Conservation (phyloP, 768 basidiomycete species). For the Lactarius quietus region DNA sequence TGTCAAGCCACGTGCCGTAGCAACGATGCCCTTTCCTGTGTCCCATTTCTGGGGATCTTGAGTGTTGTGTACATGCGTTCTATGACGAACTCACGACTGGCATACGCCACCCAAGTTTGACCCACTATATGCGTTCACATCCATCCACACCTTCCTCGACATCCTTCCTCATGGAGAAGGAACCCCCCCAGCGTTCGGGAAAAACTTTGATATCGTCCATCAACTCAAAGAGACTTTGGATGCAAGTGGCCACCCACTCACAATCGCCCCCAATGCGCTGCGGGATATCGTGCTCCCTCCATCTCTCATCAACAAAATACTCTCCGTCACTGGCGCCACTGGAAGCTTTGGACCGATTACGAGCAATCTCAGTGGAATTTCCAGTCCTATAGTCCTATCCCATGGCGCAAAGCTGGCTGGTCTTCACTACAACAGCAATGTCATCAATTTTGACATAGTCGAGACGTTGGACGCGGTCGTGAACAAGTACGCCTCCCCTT, state of each 20-base stretch:
- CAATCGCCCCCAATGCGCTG: conserved; percentile 84
- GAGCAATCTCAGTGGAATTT: conserved; percentile 49
- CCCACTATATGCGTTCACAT: conserved; percentile 61
- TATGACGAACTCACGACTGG: background rate
- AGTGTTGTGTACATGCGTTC: conserved; percentile 28
- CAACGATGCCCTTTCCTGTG: conserved; percentile 50
- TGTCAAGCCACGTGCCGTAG: no score
- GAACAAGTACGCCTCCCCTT: conserved; percentile 41
- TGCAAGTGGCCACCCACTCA: conserved; percentile 86
- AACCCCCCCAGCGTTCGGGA: conserved; percentile 72
- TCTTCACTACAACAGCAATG: conserved; percentile 82
- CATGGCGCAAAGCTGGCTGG: conserved; percentile 88
- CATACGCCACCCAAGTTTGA: conserved; percentile 54
- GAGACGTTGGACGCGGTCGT: conserved; percentile 80
- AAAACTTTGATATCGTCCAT: conserved; percentile 94
- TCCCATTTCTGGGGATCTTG: conserved; percentile 82
- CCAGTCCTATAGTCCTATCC: conserved; percentile 90
- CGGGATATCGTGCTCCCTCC: conserved; percentile 94
- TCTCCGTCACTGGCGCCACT: conserved; percentile 50
- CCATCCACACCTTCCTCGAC: conserved; percentile 66
- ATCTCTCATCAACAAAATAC: conserved; percentile 58
- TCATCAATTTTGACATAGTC: conserved; percentile 87
- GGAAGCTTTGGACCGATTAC: conserved; percentile 31
- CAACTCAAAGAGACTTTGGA: conserved; percentile 98
- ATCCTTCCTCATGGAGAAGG: conserved; percentile 87